phyloP scores from a whole-genome alignment of 495 filamentous ascomycete species.

The Neurospora sp. region DNA sequence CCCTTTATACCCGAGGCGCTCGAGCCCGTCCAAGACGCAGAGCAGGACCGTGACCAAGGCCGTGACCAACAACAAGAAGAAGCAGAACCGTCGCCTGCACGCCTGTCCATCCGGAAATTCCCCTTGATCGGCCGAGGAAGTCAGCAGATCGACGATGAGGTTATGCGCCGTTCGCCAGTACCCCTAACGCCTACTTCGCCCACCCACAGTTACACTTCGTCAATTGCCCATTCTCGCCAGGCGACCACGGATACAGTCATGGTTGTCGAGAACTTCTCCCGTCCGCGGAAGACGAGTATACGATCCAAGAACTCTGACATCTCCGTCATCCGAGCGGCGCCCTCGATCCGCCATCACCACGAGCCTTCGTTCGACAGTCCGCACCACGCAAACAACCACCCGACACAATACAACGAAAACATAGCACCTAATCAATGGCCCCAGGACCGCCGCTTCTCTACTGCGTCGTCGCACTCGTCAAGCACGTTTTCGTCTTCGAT shows the following conservation, averaged over 20 bases:
- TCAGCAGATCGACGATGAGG: conserved; percentile 8
- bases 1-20: conserved; percentile 20
- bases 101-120: conserved; percentile 8
- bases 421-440: conserved; percentile 20
- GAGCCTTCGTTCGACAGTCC: conserved; percentile 18
- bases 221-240: not conserved
- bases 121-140: conserved; percentile 17
- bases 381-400: conserved; percentile 16
- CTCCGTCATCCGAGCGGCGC: conserved; percentile 19
- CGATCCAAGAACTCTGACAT: conserved; percentile 28
- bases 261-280: conserved; percentile 42
- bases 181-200: conserved; percentile 10
- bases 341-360: conserved; percentile 13
- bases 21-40: conserved; percentile 4
- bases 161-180: conserved; percentile 5
- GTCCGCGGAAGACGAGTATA: conserved; percentile 39
- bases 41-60: not conserved
- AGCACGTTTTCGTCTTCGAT: conserved; percentile 29
- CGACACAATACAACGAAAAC: conserved; percentile 7
- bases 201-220: not conserved
- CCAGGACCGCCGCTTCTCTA: conserved; percentile 30
- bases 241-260: conserved; percentile 12
- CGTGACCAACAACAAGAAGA: not conserved
- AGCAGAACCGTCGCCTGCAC: not conserved
- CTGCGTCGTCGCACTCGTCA: conserved; percentile 37